phyloP scores from a whole-genome alignment of 208 protist species.

The Leishmania martiniquensis region DNA sequence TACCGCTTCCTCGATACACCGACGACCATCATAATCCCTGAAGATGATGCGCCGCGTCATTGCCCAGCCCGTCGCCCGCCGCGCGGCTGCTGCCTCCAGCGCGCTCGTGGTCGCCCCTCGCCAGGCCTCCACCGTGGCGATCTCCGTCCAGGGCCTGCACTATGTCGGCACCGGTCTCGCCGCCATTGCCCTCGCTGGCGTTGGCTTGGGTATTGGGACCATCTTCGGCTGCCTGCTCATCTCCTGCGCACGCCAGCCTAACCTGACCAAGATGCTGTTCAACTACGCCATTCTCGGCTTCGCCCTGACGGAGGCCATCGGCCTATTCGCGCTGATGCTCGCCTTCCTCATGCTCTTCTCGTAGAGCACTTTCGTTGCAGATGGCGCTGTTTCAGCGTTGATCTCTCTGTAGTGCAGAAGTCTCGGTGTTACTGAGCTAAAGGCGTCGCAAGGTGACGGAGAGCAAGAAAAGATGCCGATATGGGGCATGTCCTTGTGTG shows the following conservation, averaged over 20 bases:
- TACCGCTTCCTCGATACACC: conserved; percentile 4
- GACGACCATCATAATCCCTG: background rate
- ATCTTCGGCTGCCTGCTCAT: conserved; percentile 77
- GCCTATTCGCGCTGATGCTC: conserved; percentile 85
- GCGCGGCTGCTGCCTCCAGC: conserved; percentile 34
- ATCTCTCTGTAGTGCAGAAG: background rate
- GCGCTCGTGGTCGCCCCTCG: conserved; percentile 45
- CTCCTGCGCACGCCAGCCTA: conserved; percentile 76
- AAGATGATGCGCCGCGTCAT: conserved; percentile 76
- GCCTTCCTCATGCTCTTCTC: conserved; percentile 92
- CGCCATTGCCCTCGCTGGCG: conserved; percentile 73
- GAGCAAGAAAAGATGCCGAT: background rate
- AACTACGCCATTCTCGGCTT: conserved; percentile 88
- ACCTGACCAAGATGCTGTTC: conserved; percentile 82
- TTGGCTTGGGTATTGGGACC: conserved; percentile 70
- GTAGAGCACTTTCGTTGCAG: conserved; percentile 35
- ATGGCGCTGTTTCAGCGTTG: background rate
- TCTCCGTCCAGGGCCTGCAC: conserved; percentile 76
- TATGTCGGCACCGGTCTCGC: conserved; percentile 81
- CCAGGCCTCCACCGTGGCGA: conserved; percentile 62
- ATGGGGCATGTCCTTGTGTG: background rate
- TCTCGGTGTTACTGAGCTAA: background rate
- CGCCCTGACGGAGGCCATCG: conserved; percentile 87
- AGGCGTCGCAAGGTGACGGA: background rate
- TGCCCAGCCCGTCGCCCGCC: conserved; percentile 43